Base-by-base conservation (phyloP, 192 early-diverging fungal species). In the Cetraspora pellucida region DNA sequence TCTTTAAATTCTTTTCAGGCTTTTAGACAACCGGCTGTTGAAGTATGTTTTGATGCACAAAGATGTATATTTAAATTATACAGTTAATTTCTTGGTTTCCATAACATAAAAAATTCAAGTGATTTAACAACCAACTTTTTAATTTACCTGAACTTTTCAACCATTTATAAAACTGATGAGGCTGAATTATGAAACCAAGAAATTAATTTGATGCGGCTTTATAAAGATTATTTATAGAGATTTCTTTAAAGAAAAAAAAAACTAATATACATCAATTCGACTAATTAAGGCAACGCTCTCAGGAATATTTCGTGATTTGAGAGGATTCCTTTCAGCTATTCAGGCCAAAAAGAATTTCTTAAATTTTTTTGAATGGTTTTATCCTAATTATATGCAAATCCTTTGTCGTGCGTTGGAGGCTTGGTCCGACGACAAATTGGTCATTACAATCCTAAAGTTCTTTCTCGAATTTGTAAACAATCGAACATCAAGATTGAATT, bases 361-460 rank as follows among this genome's bases (percentile, higher is more conserved):
- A 13, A 25, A 92, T 37, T 93, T 96, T 78, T 96, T 95, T 72
- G 91, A 93, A 44, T 97, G 95, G 95, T 88, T 97, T 44, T 91
- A 89, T 81, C 90, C 94, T 23, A 83, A 84, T 14, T 87, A 90
- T 55, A 89, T 90, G 37, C 86, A 81, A 2, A 82, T 94, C 23
- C 73, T 96, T 9, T 82, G 89, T 27, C 84, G 89, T 23, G 88
- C 85, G 0, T 82, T 97, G 64, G 87, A 91, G 77, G 89, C 92
- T 28, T 93, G 90, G 85, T 74, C 72, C 30, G 81, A 83, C 55
- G 87, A 92, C 74, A 78, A 83, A 27, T 88, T 95, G 30, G 87
- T 90, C 44, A 91, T 91, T 43, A 82, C 91, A 0, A 85, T 93
- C 45, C 85, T 97, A 61, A 93, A 91, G 77, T 92, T 96, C 73